phyloP scores from a whole-genome alignment of 2,329 filamentous ascomycete species.

The Xylaria multiplex region DNA sequence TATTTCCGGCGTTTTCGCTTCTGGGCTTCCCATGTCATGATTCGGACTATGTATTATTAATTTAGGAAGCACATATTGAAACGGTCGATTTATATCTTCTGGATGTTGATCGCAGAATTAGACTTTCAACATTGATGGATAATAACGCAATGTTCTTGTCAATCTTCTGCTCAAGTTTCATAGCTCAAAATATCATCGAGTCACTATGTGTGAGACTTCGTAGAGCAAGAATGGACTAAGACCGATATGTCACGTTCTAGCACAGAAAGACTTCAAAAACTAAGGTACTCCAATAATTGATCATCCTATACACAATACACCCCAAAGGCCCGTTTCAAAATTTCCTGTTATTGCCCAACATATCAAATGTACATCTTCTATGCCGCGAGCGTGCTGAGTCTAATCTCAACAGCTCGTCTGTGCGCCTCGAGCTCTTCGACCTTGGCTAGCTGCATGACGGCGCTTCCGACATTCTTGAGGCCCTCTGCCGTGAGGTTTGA shows the following conservation, averaged over 20 bases:
- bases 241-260: background rate
- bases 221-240: background rate
- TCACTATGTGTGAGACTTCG: background rate
- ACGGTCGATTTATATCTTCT: no score
- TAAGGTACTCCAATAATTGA: slow-evolving; percentile 6
- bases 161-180: background rate
- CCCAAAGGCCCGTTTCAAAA: background rate
- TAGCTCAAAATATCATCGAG: background rate
- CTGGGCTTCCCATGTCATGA: background rate
- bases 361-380: background rate
- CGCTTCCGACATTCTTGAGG: slow-evolving; percentile 82
- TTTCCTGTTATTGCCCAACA: background rate
- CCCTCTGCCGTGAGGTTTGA: slow-evolving; percentile 89
- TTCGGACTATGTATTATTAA: background rate
- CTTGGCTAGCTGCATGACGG: slow-evolving; percentile 94
- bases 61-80: no score
- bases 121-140: no score
- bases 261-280: background rate
- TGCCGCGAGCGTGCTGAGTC: slow-evolving; percentile 64
- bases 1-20: slow-evolving; percentile 11
- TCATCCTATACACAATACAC: background rate
- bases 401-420: slow-evolving; percentile 86
- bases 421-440: slow-evolving; percentile 97
- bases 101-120: no score
- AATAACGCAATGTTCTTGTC: background rate